These are phyloP conservation scores for Colletotrichum siamense DNA, from an alignment of 2,329 filamentous ascomycete genomes.

Conservation along the genomic window DNA sequence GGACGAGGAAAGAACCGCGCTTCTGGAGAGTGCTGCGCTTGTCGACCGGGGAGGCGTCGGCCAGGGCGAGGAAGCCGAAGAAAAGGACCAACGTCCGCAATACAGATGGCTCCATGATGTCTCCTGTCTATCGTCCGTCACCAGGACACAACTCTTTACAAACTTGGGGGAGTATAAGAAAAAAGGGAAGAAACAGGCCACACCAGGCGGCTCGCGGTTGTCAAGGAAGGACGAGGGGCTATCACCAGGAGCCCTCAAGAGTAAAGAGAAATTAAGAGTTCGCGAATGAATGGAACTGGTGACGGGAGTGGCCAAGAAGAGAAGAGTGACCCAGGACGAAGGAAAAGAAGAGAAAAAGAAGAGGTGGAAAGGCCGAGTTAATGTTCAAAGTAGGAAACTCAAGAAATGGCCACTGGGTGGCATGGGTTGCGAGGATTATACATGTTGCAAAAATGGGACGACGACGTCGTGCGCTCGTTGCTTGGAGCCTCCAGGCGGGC, in stretches of 20 bases:
- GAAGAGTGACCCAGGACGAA: neutral
- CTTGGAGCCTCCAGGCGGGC: conserved; percentile 17
- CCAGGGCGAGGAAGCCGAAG: conserved; percentile 29
- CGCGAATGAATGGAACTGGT: conserved; percentile 6
- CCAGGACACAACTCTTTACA: neutral
- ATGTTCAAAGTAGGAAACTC: conserved; percentile 17
- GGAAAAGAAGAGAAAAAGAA: neutral
- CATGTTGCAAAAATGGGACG: conserved; percentile 23
- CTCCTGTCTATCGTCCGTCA: conserved; percentile 7
- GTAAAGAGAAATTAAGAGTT: neutral
- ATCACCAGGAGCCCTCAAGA: conserved; percentile 18
- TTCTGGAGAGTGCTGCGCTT: conserved; percentile 43
- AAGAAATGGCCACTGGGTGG: neutral
- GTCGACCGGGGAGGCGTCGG: conserved; percentile 20
- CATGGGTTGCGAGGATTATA: conserved; percentile 10
- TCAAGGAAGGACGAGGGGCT: conserved; percentile 14
- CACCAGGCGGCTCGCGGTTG: conserved; percentile 15
- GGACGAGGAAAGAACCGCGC: conserved; percentile 60
- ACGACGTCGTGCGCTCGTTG: conserved; percentile 17
- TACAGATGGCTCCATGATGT: conserved; percentile 13
- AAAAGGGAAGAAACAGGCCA: conserved; percentile 7
- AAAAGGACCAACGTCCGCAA: conserved; percentile 16
- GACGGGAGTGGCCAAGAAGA: conserved; percentile 4
- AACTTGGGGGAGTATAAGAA: neutral
- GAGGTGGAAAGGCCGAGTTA: neutral